Evolutionary conservation across 495 filamentous ascomycete genomes (phyloP).

Genomic region (Penicillium salamii): DNA sequence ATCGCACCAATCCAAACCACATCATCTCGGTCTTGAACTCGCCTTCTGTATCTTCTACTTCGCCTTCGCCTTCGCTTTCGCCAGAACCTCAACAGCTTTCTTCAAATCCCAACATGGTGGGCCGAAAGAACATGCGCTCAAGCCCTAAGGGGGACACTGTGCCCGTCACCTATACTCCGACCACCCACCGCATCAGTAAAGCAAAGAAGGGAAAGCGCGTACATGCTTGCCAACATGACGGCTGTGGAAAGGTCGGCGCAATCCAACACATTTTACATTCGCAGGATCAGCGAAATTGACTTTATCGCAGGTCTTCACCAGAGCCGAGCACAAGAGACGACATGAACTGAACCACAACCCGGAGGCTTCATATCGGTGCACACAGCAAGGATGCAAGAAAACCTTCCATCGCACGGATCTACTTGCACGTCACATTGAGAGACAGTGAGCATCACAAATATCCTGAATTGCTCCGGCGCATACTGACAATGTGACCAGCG

Average conservation of each 20-base stretch:
- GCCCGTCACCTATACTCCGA: constrained; percentile 53
- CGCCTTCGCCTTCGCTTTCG: constrained; percentile 5
- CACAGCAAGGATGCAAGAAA: constrained; percentile 66
- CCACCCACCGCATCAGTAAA: constrained; percentile 72
- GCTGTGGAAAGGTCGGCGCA: constrained; percentile 60
- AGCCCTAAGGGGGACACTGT: constrained; percentile 15
- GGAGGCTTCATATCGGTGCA: constrained; percentile 64
- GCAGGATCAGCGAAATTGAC: constrained; percentile 9
- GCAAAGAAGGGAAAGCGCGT: constrained; percentile 82
- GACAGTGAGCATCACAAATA: constrained; percentile 60
- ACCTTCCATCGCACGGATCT: constrained; percentile 80
- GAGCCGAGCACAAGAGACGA: constrained; percentile 80
- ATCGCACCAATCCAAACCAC: neutral
- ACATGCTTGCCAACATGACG: constrained; percentile 62
- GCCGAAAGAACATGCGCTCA: constrained; percentile 11
- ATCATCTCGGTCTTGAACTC: constrained; percentile 10
- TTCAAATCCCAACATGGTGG: constrained; percentile 1
- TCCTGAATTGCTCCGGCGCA: neutral
- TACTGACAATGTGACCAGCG: constrained; percentile 23
- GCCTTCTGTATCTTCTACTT: constrained; percentile 4
- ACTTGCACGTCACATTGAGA: constrained; percentile 72
- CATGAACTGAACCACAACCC: constrained; percentile 84
- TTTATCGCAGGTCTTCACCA: constrained; percentile 64
- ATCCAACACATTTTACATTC: neutral
- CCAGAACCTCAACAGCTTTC: constrained; percentile 5